Evolutionary conservation across 2,329 filamentous ascomycete species (phyloP).

Genomic region (Xylaria digitata): DNA sequence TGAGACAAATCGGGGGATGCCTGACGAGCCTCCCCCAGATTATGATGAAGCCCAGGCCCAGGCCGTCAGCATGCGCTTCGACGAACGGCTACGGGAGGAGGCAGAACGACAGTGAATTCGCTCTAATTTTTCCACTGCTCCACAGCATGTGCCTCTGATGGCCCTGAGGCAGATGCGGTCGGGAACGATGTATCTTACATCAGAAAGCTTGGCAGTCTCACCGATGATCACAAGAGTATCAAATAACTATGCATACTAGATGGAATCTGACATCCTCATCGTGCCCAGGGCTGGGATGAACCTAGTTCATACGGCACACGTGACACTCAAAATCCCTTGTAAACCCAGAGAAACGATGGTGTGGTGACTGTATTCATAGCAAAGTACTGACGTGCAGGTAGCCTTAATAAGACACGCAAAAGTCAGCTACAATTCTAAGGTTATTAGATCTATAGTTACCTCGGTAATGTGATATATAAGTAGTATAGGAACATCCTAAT

Average conservation of each 20-base stretch:
- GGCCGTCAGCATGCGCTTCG: conserved; percentile 67
- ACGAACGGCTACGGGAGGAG: conserved; percentile 79
- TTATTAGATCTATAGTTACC: background rate
- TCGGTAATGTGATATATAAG: conserved; percentile 4
- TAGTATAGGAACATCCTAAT: background rate
- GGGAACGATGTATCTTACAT: conserved; percentile 32
- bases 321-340: conserved; percentile 1
- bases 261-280: conserved; percentile 19
- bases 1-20: conserved; percentile 53
- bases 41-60: conserved; percentile 93
- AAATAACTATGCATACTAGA: conserved; percentile 24
- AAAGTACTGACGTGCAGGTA: conserved; percentile 13
- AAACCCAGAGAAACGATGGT: conserved; percentile 12
- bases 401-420: conserved; percentile 22
- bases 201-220: conserved; percentile 31
- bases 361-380: conserved; percentile 14
- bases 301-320: conserved; percentile 3
- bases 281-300: conserved; percentile 12
- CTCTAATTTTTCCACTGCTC: conserved; percentile 31
- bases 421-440: conserved; percentile 3
- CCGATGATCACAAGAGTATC: conserved; percentile 24
- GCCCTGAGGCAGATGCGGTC: conserved; percentile 8
- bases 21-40: conserved; percentile 85
- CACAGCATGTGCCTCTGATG: conserved; percentile 11
- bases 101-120: conserved; percentile 67